These are phyloP conservation scores for Tilletia indica DNA, from an alignment of 1,284 basidiomycete species.

Conservation along the genomic window DNA sequence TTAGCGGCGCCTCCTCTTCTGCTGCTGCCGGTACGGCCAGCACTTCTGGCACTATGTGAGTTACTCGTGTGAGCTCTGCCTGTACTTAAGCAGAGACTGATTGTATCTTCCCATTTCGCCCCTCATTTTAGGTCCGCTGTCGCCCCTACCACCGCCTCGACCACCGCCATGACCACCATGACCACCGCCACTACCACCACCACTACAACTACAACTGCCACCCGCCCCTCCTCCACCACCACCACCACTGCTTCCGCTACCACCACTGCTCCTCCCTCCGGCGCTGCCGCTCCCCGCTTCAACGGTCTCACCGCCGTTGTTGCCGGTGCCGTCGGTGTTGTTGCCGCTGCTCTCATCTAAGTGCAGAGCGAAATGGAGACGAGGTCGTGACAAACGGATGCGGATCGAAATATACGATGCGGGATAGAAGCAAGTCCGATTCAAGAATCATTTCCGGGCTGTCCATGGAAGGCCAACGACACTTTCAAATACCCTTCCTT, in stretches of 20 bases:
- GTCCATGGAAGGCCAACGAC: too few relatives aligned
- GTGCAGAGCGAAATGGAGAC: background rate
- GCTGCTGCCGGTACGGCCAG: background rate
- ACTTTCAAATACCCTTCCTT: too few relatives aligned
- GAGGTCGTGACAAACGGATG: too few relatives aligned
- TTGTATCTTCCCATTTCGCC: too few relatives aligned
- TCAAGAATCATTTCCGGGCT: too few relatives aligned
- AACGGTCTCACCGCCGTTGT: slow-evolving; percentile 17
- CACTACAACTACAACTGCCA: background rate
- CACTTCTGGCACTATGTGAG: background rate
- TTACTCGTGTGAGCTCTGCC: too few relatives aligned
- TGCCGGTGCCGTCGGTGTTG: slow-evolving; percentile 19
- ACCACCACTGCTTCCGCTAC: slow-evolving; percentile 9
- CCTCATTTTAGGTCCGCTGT: background rate
- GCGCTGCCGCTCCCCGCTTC: slow-evolving; percentile 13
- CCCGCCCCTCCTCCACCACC: slow-evolving; percentile 1
- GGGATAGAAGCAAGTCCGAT: too few relatives aligned
- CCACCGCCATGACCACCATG: background rate
- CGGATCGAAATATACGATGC: too few relatives aligned
- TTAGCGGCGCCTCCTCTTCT: background rate
- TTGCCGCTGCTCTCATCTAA: slow-evolving; percentile 18
- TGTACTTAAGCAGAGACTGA: too few relatives aligned
- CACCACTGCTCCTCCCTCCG: slow-evolving; percentile 1
- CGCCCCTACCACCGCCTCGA: background rate
- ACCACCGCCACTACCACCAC: background rate